phyloP scores from a whole-genome alignment of 306 rosid genomes.

The Quillaja saponaria region DNA sequence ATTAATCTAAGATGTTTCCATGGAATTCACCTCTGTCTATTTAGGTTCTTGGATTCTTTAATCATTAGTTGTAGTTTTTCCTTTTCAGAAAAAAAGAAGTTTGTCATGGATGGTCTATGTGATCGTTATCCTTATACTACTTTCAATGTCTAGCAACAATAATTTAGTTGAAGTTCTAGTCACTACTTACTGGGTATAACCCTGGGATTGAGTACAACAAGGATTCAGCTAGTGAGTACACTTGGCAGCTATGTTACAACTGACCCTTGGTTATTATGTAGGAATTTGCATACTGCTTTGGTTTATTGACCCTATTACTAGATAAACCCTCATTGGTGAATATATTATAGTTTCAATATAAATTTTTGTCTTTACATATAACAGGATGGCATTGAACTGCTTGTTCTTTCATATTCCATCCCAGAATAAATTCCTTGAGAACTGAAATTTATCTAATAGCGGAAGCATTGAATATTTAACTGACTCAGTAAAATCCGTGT shows the following conservation, averaged over 20 bases:
- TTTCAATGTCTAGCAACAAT: background rate
- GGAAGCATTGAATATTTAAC: conserved; percentile 61
- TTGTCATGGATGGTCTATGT: conserved; percentile 2
- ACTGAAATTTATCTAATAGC: conserved; percentile 44
- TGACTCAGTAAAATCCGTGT: conserved; percentile 76
- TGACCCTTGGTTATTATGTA: conserved; percentile 10
- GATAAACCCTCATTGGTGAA: conserved; percentile 7
- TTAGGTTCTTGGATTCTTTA: conserved; percentile 19
- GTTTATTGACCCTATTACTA: conserved; percentile 27
- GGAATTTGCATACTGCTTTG: conserved; percentile 16
- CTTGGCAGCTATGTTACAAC: conserved; percentile 11
- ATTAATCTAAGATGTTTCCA: background rate
- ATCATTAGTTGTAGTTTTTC: conserved; percentile 14
- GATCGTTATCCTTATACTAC: background rate
- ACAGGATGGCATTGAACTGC: conserved; percentile 35
- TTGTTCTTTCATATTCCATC: conserved; percentile 29
- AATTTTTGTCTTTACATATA: conserved; percentile 29
- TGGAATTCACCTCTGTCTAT: conserved; percentile 12
- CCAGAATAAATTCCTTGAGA: conserved; percentile 36
- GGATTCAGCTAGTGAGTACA: too few species aligned
- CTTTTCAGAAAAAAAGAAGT: conserved; percentile 5
- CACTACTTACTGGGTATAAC: background rate
- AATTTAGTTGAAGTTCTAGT: conserved; percentile 23
- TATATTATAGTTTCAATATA: conserved; percentile 10
- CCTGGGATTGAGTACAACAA: too few species aligned